Percentiles rank a stretch among this genome's conserved stretches.
These are phyloP conservation scores for Trichodelitschia bisporula DNA, from an alignment of 495 filamentous ascomycete species.

Conservation along the genomic window DNA sequence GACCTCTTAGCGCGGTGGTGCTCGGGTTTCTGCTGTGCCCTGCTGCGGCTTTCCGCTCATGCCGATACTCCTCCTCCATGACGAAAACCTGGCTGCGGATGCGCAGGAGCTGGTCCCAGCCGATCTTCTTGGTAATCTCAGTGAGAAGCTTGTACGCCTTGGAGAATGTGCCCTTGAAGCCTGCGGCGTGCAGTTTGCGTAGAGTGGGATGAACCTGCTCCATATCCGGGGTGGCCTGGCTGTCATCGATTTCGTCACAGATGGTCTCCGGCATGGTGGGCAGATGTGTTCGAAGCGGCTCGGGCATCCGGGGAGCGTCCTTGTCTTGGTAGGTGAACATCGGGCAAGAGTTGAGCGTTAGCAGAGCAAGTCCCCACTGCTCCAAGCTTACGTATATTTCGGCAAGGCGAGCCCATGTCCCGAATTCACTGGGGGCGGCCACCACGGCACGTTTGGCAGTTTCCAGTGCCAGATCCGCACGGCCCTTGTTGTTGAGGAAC, in stretches of 20 bases:
- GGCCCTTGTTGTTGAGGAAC: conserved; percentile 79
- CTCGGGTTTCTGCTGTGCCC: conserved; percentile 41
- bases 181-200: conserved; percentile 62
- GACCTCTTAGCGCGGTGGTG: conserved; percentile 47
- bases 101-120: conserved; percentile 87
- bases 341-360: conserved; percentile 94
- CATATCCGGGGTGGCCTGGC: conserved; percentile 22
- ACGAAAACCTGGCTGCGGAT: conserved; percentile 93
- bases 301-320: conserved; percentile 80
- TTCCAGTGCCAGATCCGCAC: conserved; percentile 62
- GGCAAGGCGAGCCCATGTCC: conserved; percentile 82
- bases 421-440: conserved; percentile 86
- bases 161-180: conserved; percentile 81
- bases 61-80: conserved; percentile 96
- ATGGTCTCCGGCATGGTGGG: conserved; percentile 75
- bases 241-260: conserved; percentile 87
- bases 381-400: conserved; percentile 82
- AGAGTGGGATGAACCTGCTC: conserved; percentile 76
- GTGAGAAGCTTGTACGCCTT: conserved; percentile 87
- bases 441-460: conserved; percentile 87
- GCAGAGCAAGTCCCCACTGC: conserved; percentile 76
- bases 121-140: conserved; percentile 82
- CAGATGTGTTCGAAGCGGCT: conserved; percentile 62
- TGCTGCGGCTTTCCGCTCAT: conserved; percentile 45
- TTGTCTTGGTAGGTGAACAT: conserved; percentile 99